Conservation (phyloP, 2,329 filamentous ascomycete species). For the Epichloe bromicola region DNA sequence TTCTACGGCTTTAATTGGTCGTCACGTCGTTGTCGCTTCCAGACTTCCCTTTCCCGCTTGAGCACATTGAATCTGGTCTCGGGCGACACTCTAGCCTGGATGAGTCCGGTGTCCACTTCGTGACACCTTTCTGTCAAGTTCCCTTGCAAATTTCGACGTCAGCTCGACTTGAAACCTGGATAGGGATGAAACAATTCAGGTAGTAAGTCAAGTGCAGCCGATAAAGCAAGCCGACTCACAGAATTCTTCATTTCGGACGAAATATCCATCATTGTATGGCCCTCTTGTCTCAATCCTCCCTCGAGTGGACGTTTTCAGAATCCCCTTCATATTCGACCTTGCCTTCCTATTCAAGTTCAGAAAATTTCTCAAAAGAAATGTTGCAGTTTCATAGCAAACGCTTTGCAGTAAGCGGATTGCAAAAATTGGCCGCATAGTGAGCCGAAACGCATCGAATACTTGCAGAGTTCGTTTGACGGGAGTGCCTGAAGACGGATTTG, state of each 20-base stretch:
- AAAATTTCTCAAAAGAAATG: background rate
- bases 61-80: background rate
- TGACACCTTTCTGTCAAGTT: background rate
- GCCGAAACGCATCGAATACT: background rate
- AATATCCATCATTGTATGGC: background rate
- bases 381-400: background rate
- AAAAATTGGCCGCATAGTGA: background rate
- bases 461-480: background rate
- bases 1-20: background rate
- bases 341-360: background rate
- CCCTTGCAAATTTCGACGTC: background rate
- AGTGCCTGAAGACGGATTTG: background rate
- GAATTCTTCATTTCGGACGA: background rate
- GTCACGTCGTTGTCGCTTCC: background rate
- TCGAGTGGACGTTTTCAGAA: background rate
- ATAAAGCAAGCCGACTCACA: background rate
- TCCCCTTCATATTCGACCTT: background rate
- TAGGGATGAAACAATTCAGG: no score
- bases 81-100: background rate
- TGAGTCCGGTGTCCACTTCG: background rate
- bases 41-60: background rate
- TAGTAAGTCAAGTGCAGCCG: no score
- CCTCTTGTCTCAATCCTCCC: background rate
- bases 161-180: background rate
- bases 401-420: background rate